phyloP scores from a whole-genome alignment of 768 basidiomycete species.

The Cystofilobasidium macerans region DNA sequence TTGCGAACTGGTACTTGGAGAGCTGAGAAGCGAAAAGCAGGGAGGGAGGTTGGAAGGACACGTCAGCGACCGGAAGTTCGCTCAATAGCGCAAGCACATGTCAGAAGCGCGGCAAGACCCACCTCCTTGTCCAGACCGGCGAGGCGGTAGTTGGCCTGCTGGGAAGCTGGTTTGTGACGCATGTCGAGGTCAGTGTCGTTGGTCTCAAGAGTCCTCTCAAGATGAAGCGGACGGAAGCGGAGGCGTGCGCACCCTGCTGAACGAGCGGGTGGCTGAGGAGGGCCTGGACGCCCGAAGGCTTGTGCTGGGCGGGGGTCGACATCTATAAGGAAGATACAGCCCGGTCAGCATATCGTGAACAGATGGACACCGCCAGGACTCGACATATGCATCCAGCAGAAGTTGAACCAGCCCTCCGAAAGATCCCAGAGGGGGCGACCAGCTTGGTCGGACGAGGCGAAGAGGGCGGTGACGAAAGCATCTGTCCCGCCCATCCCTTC shows the following conservation, averaged over 20 bases:
- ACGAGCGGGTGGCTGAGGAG: slow-evolving; percentile 78
- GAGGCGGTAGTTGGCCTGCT: slow-evolving; percentile 69
- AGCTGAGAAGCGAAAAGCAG: slow-evolving; percentile 35
- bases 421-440: too few relatives aligned
- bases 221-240: not conserved
- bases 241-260: slow-evolving; percentile 44
- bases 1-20: slow-evolving; percentile 64
- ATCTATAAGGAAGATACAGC: slow-evolving; percentile 2
- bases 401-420: too few relatives aligned
- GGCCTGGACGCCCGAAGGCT: slow-evolving; percentile 70
- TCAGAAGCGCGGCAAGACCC: slow-evolving; percentile 29
- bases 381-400: too few relatives aligned
- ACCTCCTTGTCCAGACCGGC: slow-evolving; percentile 96
- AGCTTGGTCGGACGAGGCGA: too few relatives aligned
- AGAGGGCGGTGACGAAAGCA: too few relatives aligned
- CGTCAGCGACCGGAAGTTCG: not conserved
- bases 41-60: not conserved
- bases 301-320: slow-evolving; percentile 30
- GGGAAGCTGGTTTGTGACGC: slow-evolving; percentile 45
- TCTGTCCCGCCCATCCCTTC: too few relatives aligned
- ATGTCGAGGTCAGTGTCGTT: not conserved
- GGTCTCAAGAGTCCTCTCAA: not conserved
- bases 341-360: too few relatives aligned
- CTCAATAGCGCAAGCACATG: too few relatives aligned
- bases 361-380: too few relatives aligned